Evolutionary conservation across 495 filamentous ascomycete genomes (phyloP).

Genomic region (Sordaria brevicollis): DNA sequence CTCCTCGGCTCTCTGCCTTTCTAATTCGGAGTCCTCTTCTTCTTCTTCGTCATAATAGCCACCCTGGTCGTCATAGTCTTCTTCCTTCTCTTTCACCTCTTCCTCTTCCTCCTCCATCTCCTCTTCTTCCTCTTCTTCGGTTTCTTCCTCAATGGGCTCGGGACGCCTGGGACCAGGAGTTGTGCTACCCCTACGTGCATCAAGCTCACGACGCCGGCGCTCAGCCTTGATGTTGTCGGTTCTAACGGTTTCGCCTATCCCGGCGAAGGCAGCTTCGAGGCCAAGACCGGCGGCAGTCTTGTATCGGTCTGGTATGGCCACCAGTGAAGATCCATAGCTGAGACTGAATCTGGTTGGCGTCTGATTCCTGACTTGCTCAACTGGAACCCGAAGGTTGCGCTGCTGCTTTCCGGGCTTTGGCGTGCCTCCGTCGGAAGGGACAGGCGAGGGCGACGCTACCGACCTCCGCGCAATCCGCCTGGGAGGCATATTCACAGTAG

Average conservation of each 20-base stretch:
- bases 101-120: background rate
- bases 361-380: conserved; percentile 2
- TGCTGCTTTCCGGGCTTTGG: background rate
- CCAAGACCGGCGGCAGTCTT: conserved; percentile 4
- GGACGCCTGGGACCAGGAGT: background rate
- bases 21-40: background rate
- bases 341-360: conserved; percentile 20
- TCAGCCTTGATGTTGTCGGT: conserved; percentile 11
- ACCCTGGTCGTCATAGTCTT: background rate
- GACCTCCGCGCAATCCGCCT: conserved; percentile 4
- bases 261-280: conserved; percentile 7
- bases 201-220: background rate
- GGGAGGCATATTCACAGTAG: conserved; percentile 11
- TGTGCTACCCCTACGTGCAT: background rate
- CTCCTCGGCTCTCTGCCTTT: background rate
- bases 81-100: background rate
- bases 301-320: conserved; percentile 11
- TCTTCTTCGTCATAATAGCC: background rate
- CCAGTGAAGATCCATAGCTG: conserved; percentile 20
- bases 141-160: background rate
- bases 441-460: background rate
- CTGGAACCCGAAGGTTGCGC: background rate
- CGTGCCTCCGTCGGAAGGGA: background rate
- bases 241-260: conserved; percentile 8
- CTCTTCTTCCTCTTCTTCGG: background rate